phyloP scores from a whole-genome alignment of 371 early-diverging fungal species.

The Saksenaea vasiformis region DNA sequence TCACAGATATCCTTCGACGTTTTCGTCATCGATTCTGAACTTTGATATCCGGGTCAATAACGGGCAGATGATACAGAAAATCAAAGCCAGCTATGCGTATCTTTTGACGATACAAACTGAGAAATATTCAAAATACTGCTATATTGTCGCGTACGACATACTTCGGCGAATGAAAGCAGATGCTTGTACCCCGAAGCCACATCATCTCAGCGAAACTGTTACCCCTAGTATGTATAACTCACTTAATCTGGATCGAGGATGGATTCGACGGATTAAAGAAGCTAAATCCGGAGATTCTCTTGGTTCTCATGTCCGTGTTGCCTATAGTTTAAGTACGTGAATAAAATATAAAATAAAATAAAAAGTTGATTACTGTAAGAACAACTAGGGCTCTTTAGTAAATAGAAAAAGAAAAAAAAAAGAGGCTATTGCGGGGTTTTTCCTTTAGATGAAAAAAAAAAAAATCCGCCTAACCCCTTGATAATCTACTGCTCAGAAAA shows the following conservation, averaged over 20 bases:
- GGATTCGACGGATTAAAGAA: constrained; percentile 2
- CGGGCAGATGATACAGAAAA: constrained; percentile 12
- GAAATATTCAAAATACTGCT: constrained; percentile 30
- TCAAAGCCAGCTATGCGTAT: constrained; percentile 33
- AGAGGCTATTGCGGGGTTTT: not conserved
- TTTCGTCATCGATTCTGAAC: not conserved
- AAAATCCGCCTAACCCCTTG: not conserved
- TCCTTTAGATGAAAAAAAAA: not conserved
- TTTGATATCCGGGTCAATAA: constrained; percentile 18
- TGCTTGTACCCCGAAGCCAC: not conserved
- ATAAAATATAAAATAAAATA: not conserved
- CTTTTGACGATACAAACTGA: not conserved
- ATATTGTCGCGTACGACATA: constrained; percentile 29
- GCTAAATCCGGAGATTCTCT: not conserved
- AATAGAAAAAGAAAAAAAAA: too few relatives aligned
- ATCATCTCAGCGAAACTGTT: not conserved
- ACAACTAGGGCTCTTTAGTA: too few relatives aligned
- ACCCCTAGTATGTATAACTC: constrained; percentile 4
- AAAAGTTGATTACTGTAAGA: too few relatives aligned
- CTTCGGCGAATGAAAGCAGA: constrained; percentile 31
- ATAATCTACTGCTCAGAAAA: too few relatives aligned
- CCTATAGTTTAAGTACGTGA: not conserved
- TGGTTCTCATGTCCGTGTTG: constrained; percentile 2
- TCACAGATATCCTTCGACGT: not conserved
- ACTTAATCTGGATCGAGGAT: constrained; percentile 5